Evolutionary conservation across 805 yeast genomes (phyloP), one percentile per base, ranked within the genome.

Genomic region (Metschnikowia chrysomelidarum): DNA sequence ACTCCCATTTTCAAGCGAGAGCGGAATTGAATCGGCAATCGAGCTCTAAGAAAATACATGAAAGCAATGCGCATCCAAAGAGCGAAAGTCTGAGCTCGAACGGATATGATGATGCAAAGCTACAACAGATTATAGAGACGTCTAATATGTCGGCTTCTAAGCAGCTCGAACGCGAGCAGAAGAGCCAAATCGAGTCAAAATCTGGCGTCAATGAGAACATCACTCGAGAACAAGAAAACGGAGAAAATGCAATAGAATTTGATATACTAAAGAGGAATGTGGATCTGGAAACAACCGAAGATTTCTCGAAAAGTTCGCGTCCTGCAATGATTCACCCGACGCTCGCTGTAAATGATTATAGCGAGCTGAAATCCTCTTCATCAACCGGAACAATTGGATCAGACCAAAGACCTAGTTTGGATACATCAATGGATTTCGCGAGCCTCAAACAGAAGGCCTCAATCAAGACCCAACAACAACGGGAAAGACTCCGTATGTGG

Each of bases 401-500:
- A n/a, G n/a, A n/a, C n/a, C n/a, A n/a, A n/a, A n/a, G n/a, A n/a
- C n/a, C n/a, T n/a, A n/a, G n/a, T n/a, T n/a, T n/a, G n/a, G n/a
- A n/a, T n/a, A 25, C 25, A 15, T 15, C 21, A 5, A n/a, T 22
- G 4, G 21, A 11, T 18, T 8, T 19, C 19, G 13, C 27, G 19
- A 21, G 24, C 5, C 2, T 33, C 4, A 26, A 22, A n/a, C 19
- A 16, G 16, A 75, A 16, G 78, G 79, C 4, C 71, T 76, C 0
- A 69, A 70, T 38, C 53, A 66, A 34, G 76, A 71, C 15, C 16
- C 39, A 30, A 10, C 22, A 59, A 13, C 49, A 56, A 16, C 57
- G 76, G 32, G 59, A 54, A 69, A 26, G 67, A 16, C 13, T 50
- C 4, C 34, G 60, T 20, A 55, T 73, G 37, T 66, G 62, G 42